phyloP scores from a whole-genome alignment of 129 eudicot genomes.

The Chrysanthemum makinoi region DNA sequence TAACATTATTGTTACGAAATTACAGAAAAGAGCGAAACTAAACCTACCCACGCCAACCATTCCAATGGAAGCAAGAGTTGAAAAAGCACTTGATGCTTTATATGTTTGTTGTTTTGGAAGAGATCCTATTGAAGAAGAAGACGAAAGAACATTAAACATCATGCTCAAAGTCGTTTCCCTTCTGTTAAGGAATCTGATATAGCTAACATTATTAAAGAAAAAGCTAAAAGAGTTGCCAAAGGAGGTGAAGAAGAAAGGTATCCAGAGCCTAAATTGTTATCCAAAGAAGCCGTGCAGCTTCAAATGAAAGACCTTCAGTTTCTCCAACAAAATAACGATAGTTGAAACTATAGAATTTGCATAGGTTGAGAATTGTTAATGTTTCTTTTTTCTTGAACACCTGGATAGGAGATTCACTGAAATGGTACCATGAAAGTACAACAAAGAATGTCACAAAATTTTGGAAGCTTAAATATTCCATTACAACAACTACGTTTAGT shows the following conservation, averaged over 20 bases:
- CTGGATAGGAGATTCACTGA: conserved; percentile 6
- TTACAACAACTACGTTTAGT: too few species aligned
- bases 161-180: too few species aligned
- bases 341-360: conserved; percentile 19
- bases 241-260: conserved; percentile 55
- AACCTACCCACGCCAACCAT: conserved; percentile 47
- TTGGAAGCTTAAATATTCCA: conserved; percentile 18
- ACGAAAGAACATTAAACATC: too few species aligned
- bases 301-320: conserved; percentile 92
- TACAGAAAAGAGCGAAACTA: conserved; percentile 70
- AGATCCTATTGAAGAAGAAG: too few species aligned
- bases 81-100: conserved; percentile 91
- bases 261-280: conserved; percentile 62
- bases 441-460: conserved; percentile 28
- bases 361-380: not conserved
- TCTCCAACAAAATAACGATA: conserved; percentile 57
- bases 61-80: conserved; percentile 78
- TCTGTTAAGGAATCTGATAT: too few species aligned
- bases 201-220: conserved; percentile 50
- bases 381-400: conserved; percentile 10
- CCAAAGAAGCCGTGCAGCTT: conserved; percentile 88
- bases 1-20: too few species aligned
- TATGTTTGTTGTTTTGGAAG: too few species aligned
- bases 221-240: conserved; percentile 60
- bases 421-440: conserved; percentile 26